Evolutionary conservation across 257 asterid genomes (phyloP), one percentile per base, ranked within the genome.

Genomic region (Forsythia suspensa): DNA sequence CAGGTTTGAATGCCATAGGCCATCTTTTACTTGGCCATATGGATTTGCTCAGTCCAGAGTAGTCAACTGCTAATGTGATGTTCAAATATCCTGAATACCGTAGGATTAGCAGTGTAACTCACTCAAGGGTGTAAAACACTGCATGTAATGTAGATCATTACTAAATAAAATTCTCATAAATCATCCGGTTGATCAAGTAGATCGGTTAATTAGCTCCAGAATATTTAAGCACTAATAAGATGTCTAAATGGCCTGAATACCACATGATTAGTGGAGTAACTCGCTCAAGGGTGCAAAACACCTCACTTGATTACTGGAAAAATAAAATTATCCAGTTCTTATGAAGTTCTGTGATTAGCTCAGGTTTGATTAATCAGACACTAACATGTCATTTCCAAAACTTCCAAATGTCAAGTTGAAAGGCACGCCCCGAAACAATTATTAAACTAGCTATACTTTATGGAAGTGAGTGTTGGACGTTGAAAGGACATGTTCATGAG

Each of bases 161-260:
- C 16, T n/a, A 6, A 24, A 16, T 13, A 46, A 79, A 59, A 61
- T 55, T 15, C 65, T 18, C 29, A 55, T 55, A 55, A n/a, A 39
- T 15, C 9, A 72, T 65, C 82, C 16, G 20, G 52, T 37, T 63
- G 72, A 82, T 75, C 77, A 15, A 34, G 74, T 65, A 72, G 78
- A 41, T 67, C 71, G 29, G 10, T 41, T 72, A 44, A 24, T 61
- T 37, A 72, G 63, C 10, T 72, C 41, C 34, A 75, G 29, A 63
- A 52, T 29, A 48, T 18, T 61, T 36, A 52, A 48, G 24, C 34
- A 48, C 72, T 75, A 24, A 9, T 72, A 51, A 48, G 51, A 52
- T 78, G 76, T 20, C 59, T 15, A 38, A 57, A 39, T 36, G 6
- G 44, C 55, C 65, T 37, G 29, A 48, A 52, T 68, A 70, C 48